Evolutionary conservation across 371 early-diverging fungal species (phyloP).

Genomic region (Mucor indicus): DNA sequence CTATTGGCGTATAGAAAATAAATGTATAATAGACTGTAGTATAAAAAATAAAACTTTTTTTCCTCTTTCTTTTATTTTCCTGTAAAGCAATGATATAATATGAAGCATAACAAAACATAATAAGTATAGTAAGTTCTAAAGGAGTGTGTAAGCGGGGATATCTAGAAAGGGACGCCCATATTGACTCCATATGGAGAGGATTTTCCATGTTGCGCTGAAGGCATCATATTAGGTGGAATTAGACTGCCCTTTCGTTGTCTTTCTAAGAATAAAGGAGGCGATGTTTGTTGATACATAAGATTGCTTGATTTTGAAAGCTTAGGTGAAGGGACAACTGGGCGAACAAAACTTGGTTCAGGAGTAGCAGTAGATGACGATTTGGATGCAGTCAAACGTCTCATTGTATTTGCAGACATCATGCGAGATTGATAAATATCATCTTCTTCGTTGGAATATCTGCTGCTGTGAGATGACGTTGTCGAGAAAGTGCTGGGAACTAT

Average conservation of each 20-base stretch:
- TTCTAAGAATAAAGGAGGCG: conserved; percentile 5
- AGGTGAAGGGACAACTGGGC: conserved; percentile 4
- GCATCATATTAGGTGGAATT: conserved; percentile 4
- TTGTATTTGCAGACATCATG: background rate
- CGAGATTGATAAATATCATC: background rate
- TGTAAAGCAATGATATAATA: too few species aligned
- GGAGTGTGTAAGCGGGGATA: too few species aligned
- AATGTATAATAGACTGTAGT: background rate
- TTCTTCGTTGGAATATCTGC: conserved; percentile 2
- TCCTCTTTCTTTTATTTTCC: background rate
- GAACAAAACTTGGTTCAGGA: conserved; percentile 3
- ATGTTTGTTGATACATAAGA: background rate
- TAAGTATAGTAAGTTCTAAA: too few species aligned
- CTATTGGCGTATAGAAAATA: conserved; percentile 20
- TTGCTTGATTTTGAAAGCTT: conserved; percentile 21
- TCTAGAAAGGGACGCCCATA: conserved; percentile 15
- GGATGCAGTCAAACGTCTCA: conserved; percentile 17
- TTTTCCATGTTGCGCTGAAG: background rate
- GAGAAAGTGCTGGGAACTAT: background rate
- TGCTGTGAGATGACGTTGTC: background rate
- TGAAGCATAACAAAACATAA: too few species aligned
- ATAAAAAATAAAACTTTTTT: background rate
- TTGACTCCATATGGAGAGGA: conserved; percentile 2
- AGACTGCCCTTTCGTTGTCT: conserved; percentile 18
- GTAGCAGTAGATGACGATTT: conserved; percentile 14